Conservation (phyloP, 352 stramenopile species). For the Phytophthora vignae region DNA sequence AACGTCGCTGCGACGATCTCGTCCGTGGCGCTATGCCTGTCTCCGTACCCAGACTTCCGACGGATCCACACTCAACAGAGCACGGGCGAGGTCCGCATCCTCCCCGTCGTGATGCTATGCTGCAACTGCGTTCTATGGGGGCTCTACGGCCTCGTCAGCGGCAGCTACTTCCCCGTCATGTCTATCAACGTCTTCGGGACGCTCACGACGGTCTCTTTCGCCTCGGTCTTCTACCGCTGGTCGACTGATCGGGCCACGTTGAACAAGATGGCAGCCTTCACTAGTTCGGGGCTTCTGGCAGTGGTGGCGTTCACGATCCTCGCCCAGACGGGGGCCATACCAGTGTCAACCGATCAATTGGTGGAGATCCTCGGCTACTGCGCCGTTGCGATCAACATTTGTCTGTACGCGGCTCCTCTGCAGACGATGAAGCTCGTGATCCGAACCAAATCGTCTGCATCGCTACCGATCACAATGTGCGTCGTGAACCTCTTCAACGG, state of each 20-base stretch:
- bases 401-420: constrained; percentile 59
- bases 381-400: constrained; percentile 46
- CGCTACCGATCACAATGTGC: constrained; percentile 57
- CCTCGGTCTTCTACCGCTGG: constrained; percentile 36
- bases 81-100: constrained; percentile 48
- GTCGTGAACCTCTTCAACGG: constrained; percentile 54
- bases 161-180: constrained; percentile 49
- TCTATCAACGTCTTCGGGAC: constrained; percentile 52
- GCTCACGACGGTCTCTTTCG: constrained; percentile 41
- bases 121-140: constrained; percentile 52
- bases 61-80: constrained; percentile 24
- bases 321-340: constrained; percentile 16
- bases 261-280: constrained; percentile 20
- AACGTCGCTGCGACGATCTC: constrained; percentile 34
- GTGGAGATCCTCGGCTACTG: constrained; percentile 41
- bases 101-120: constrained; percentile 51
- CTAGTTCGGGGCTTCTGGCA: constrained; percentile 19
- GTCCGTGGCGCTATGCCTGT: constrained; percentile 31
- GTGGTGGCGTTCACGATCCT: constrained; percentile 26
- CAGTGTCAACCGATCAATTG: constrained; percentile 33
- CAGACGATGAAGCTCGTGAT: constrained; percentile 52
- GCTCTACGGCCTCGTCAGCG: constrained; percentile 45
- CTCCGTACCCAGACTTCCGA: constrained; percentile 33
- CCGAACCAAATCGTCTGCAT: constrained; percentile 45
- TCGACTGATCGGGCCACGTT: constrained; percentile 21